Percentiles rank a stretch among this genome's conserved stretches.
phyloP scores from a whole-genome alignment of 1,284 basidiomycete genomes.

The Cerrena zonata region DNA sequence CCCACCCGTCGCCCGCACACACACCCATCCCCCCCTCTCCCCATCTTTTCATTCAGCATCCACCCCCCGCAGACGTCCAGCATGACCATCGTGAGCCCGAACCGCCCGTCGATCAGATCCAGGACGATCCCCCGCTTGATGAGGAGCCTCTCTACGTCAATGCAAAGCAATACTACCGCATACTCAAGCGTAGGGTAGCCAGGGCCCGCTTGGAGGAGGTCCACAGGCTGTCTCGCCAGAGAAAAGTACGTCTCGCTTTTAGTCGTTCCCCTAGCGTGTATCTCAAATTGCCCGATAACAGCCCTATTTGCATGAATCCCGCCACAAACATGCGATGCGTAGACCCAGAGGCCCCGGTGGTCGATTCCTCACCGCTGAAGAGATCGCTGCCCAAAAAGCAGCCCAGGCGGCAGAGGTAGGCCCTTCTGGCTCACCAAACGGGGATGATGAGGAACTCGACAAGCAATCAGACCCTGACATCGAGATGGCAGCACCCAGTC shows the following conservation, averaged over 20 bases:
- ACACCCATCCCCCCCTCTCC: slow-evolving; percentile 22
- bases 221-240: slow-evolving; percentile 81
- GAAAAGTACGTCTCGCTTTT: slow-evolving; percentile 69
- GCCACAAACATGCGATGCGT: slow-evolving; percentile 96
- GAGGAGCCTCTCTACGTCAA: slow-evolving; percentile 96
- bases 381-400: slow-evolving; percentile 77
- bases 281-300: slow-evolving; percentile 29
- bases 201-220: slow-evolving; percentile 86
- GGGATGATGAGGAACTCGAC: slow-evolving; percentile 26
- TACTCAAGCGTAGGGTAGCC: slow-evolving; percentile 85
- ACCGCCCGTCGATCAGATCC: slow-evolving; percentile 28
- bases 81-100: slow-evolving; percentile 24
- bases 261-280: slow-evolving; percentile 3
- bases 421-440: slow-evolving; percentile 23
- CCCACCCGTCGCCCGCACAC: slow-evolving; percentile 20
- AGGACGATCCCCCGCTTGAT: slow-evolving; percentile 50
- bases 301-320: slow-evolving; percentile 95
- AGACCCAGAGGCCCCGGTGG: slow-evolving; percentile 94
- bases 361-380: slow-evolving; percentile 90
- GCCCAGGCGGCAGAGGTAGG: slow-evolving; percentile 28
- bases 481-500: slow-evolving; percentile 19
- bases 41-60: slow-evolving; percentile 25
- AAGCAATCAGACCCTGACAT: slow-evolving; percentile 21
- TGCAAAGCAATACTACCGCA: slow-evolving; percentile 95
- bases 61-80: slow-evolving; percentile 14